phyloP scores from a whole-genome alignment of 495 filamentous ascomycete species.

The Daldinia concentrica region DNA sequence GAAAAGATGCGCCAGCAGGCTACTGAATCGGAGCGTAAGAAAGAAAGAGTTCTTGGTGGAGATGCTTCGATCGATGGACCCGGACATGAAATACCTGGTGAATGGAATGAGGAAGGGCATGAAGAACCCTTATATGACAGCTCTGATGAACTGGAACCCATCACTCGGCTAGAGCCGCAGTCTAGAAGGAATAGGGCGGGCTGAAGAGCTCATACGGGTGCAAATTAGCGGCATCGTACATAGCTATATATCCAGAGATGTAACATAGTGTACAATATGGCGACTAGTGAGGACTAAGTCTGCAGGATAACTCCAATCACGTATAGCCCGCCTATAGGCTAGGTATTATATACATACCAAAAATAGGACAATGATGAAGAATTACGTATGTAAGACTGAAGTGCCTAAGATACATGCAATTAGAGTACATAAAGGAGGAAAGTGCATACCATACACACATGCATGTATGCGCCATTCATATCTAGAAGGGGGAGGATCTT shows the following conservation, averaged over 20 bases:
- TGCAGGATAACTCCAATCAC: slow-evolving; percentile 10
- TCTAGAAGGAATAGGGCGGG: not conserved
- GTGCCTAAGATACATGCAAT: too few relatives aligned
- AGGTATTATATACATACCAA: not conserved
- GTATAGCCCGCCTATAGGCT: not conserved
- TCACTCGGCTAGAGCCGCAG: slow-evolving; percentile 6
- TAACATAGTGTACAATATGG: slow-evolving; percentile 25
- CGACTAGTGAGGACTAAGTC: not conserved
- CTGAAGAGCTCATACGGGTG: not conserved
- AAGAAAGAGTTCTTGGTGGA: slow-evolving; percentile 32
- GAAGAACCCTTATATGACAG: slow-evolving; percentile 41
- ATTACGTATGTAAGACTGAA: not conserved
- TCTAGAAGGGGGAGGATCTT: too few relatives aligned
- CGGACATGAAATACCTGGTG: slow-evolving; percentile 40
- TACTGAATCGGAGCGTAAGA: slow-evolving; percentile 10
- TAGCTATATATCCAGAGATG: slow-evolving; percentile 3
- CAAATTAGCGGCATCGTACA: not conserved
- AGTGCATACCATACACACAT: too few relatives aligned
- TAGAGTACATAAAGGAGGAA: too few relatives aligned
- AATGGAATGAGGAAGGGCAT: slow-evolving; percentile 46
- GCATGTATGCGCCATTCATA: not conserved
- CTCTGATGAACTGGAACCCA: slow-evolving; percentile 7
- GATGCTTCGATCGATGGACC: not conserved
- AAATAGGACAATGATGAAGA: not conserved
- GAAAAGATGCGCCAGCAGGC: slow-evolving; percentile 39